Percentiles rank a stretch among this genome's conserved stretches.
phyloP scores from a whole-genome alignment of 1,284 basidiomycete species.

The Bondarzewia mesenterica region DNA sequence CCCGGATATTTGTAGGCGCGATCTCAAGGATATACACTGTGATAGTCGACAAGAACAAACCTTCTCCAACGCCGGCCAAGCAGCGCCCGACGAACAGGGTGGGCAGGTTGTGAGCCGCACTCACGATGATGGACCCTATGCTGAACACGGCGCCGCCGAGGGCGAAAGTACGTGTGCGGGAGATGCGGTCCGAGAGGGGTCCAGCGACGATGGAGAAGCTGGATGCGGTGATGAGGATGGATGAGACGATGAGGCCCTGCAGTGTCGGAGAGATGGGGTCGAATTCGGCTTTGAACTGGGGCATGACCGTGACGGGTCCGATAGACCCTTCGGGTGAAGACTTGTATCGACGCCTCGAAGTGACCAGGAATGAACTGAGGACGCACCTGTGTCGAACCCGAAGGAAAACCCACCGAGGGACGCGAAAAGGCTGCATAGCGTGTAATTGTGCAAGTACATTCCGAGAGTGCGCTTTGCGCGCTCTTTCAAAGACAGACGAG shows the following conservation, averaged over 20 bases:
- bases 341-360: too few species aligned
- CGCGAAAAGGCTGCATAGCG: slow-evolving; percentile 22
- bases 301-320: slow-evolving; percentile 38
- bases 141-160: slow-evolving; percentile 33
- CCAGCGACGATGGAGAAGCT: slow-evolving; percentile 37
- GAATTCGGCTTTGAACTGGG: slow-evolving; percentile 30
- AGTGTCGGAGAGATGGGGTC: slow-evolving; percentile 26
- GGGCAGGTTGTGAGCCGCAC: slow-evolving; percentile 23
- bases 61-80: slow-evolving; percentile 39
- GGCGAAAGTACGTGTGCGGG: slow-evolving; percentile 38
- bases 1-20: slow-evolving; percentile 32
- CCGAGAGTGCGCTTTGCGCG: background rate
- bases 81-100: slow-evolving; percentile 38
- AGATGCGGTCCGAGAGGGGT: slow-evolving; percentile 37
- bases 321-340: slow-evolving; percentile 27
- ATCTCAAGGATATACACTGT: slow-evolving; percentile 40
- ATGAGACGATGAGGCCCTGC: slow-evolving; percentile 35
- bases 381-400: slow-evolving; percentile 30
- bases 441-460: slow-evolving; percentile 6
- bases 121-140: slow-evolving; percentile 28
- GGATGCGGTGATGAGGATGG: slow-evolving; percentile 39
- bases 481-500: background rate
- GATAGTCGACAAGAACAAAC: slow-evolving; percentile 37
- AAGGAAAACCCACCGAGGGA: slow-evolving; percentile 29
- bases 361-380: too few species aligned